These are phyloP conservation scores for Cercospora brassicicola DNA, from an alignment of 2,329 filamentous ascomycete species.

Conservation along the genomic window DNA sequence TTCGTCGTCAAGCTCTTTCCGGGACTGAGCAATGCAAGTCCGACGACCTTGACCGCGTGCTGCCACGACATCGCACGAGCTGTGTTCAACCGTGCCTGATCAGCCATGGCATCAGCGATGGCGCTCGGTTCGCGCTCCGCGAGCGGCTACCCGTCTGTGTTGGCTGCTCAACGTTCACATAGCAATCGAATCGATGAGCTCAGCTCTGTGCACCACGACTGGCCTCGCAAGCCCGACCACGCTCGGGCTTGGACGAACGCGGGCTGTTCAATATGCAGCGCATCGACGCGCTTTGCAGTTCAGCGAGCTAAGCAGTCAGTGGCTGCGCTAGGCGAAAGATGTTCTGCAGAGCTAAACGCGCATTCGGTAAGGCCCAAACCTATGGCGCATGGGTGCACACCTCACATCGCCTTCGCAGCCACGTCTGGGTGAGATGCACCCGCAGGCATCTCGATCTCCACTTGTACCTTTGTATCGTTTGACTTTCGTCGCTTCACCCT, in stretches of 20 bases:
- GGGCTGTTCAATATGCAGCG: not conserved
- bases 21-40: not conserved
- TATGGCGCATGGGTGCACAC: slow-evolving; percentile 16
- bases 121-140: not conserved
- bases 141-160: not conserved
- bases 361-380: not conserved
- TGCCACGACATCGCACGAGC: not conserved
- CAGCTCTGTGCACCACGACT: not conserved
- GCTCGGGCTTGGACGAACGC: slow-evolving; percentile 4
- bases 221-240: not conserved
- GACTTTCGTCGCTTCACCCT: slow-evolving; percentile 25
- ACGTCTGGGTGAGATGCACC: slow-evolving; percentile 19
- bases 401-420: slow-evolving; percentile 23
- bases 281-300: slow-evolving; percentile 1
- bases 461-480: slow-evolving; percentile 22
- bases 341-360: slow-evolving; percentile 11
- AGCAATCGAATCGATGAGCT: not conserved
- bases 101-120: not conserved
- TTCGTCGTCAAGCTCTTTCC: not conserved
- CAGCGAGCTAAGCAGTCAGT: not conserved
- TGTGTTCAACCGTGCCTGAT: not conserved
- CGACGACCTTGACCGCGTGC: not conserved
- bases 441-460: slow-evolving; percentile 28
- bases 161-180: not conserved
- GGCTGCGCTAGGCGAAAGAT: slow-evolving; percentile 7